Conservation (phyloP, 1,284 basidiomycete genomes). For the Rhizoctonia solani region DNA sequence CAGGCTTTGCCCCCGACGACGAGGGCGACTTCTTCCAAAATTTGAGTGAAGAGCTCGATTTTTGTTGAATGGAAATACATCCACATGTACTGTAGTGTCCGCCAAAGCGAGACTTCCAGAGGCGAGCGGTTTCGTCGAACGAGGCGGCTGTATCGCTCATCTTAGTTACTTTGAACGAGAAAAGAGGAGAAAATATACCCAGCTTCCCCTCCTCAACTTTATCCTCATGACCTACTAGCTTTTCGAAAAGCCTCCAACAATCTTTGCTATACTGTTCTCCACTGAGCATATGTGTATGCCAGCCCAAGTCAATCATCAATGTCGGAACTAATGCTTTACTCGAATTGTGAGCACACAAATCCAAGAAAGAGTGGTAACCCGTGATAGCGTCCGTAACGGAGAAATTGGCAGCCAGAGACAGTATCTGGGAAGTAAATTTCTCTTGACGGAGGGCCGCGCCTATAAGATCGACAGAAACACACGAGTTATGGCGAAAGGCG, state of each 20-base stretch:
- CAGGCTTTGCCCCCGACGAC: too few species aligned
- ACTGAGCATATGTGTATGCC: conserved; percentile 39
- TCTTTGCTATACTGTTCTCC: conserved; percentile 28
- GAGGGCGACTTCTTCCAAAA: conserved; percentile 35
- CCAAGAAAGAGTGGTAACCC: conserved; percentile 35
- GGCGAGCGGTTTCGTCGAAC: conserved; percentile 18
- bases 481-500: conserved; percentile 1
- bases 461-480: conserved; percentile 11
- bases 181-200: background rate
- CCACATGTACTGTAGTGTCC: conserved; percentile 13
- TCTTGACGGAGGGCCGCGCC: conserved; percentile 21
- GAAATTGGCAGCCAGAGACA: too few species aligned
- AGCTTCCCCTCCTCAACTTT: conserved; percentile 36
- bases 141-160: conserved; percentile 6
- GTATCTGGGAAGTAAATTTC: conserved; percentile 24
- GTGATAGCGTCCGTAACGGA: too few species aligned
- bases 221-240: conserved; percentile 36
- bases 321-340: conserved; percentile 33
- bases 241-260: conserved; percentile 22
- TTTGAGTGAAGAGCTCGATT: background rate
- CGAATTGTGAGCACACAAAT: conserved; percentile 26
- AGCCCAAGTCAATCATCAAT: conserved; percentile 37
- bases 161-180: background rate
- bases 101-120: conserved; percentile 27
- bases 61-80: conserved; percentile 7